Conservation (phyloP, 345 rosid genomes). For the Populus euphratica region DNA sequence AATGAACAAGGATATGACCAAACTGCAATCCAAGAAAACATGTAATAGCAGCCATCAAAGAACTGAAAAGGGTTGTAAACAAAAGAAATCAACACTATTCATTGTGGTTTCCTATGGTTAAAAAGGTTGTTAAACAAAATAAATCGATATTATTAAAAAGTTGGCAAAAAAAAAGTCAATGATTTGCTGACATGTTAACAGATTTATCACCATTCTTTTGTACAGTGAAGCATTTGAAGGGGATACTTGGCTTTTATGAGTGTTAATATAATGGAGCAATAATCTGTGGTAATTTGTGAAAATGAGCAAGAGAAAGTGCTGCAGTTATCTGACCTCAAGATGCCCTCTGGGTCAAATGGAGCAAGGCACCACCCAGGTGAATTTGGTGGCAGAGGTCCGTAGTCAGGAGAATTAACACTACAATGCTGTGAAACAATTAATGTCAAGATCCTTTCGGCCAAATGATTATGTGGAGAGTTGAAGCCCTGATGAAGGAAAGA, state of each 20-base stretch:
- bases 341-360: conserved; percentile 64
- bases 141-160: conserved; percentile 1
- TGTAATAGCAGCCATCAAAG: conserved; percentile 54
- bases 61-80: conserved; percentile 32
- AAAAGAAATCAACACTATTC: conserved; percentile 11
- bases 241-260: background rate
- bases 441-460: conserved; percentile 3
- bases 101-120: conserved; percentile 11
- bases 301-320: background rate
- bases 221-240: background rate
- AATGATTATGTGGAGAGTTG: background rate
- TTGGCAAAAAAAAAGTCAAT: background rate
- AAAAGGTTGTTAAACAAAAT: conserved; percentile 13
- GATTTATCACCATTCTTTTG: background rate
- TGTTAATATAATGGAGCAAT: background rate
- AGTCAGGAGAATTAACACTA: conserved; percentile 61
- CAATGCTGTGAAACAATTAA: conserved; percentile 39
- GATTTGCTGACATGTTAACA: background rate
- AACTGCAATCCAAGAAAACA: conserved; percentile 55
- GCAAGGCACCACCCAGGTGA: conserved; percentile 62
- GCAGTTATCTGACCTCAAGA: conserved; percentile 38
- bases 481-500: background rate
- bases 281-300: background rate
- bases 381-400: conserved; percentile 50
- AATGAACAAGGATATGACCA: conserved; percentile 50